Conservation (phyloP, 805 yeast species). For the Myxozyma mucilagina region DNA sequence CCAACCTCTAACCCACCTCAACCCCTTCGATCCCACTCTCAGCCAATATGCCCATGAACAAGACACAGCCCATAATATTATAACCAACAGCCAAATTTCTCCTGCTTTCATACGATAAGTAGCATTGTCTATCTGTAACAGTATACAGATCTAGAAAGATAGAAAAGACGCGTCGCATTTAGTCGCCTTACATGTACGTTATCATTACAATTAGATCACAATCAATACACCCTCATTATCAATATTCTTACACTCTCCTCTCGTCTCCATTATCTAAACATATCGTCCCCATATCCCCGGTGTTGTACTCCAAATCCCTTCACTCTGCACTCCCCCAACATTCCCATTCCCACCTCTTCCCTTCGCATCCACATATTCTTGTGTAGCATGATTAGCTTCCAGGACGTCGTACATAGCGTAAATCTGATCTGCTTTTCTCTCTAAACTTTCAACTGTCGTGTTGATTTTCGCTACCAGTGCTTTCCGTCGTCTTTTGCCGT, state of each 20-base stretch:
- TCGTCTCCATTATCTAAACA: neutral
- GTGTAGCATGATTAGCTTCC: constrained; percentile 9
- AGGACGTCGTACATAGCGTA: constrained; percentile 32
- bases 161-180: too few species aligned
- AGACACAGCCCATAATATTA: too few species aligned
- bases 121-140: too few species aligned
- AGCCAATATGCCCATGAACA: too few species aligned
- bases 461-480: constrained; percentile 15
- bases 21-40: too few species aligned
- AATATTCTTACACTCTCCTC: neutral
- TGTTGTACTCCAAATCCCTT: constrained; percentile 4
- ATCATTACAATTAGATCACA: neutral
- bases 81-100: too few species aligned
- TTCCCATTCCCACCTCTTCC: neutral
- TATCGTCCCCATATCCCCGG: neutral
- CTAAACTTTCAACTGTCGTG: constrained; percentile 23
- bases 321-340: neutral
- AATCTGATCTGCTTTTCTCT: constrained; percentile 33
- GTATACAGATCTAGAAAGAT: too few species aligned
- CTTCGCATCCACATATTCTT: neutral
- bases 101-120: too few species aligned
- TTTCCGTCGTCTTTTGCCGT: constrained; percentile 28
- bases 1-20: too few species aligned
- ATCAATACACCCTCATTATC: neutral
- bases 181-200: too few species aligned